These are phyloP conservation scores for Xylariaceae sp. DNA, from an alignment of 2,329 filamentous ascomycete genomes.

Conservation along the genomic window DNA sequence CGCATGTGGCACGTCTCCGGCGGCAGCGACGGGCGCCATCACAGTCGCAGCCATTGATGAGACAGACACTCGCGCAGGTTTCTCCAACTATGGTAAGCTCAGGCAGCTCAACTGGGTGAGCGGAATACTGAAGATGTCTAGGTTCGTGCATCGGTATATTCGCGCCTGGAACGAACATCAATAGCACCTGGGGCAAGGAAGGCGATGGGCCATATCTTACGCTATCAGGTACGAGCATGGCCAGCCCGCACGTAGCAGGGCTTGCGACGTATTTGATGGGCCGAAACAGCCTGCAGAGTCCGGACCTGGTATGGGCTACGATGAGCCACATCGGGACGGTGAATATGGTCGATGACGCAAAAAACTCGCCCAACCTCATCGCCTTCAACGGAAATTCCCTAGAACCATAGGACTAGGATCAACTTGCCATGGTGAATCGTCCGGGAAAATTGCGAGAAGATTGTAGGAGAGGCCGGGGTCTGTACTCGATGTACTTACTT, in stretches of 20 bases:
- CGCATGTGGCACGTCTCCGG: slow-evolving; percentile 20
- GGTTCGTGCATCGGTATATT: slow-evolving; percentile 25
- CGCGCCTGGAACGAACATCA: slow-evolving; percentile 21
- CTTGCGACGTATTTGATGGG: slow-evolving; percentile 22
- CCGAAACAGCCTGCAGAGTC: slow-evolving; percentile 15
- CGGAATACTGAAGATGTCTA: slow-evolving; percentile 33
- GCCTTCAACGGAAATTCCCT: slow-evolving; percentile 23
- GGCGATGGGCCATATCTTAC: too few relatives aligned
- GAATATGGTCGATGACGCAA: slow-evolving; percentile 16
- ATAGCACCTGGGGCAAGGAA: slow-evolving; percentile 5
- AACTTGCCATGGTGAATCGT: too few relatives aligned
- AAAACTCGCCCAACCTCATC: slow-evolving; percentile 21
- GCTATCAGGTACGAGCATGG: slow-evolving; percentile 24
- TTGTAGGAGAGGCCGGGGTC: too few relatives aligned
- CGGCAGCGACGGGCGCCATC: slow-evolving; percentile 18
- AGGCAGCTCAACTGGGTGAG: too few relatives aligned
- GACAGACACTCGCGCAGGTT: slow-evolving; percentile 16
- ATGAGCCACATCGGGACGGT: slow-evolving; percentile 16
- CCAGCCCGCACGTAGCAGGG: slow-evolving; percentile 23
- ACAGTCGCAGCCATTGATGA: slow-evolving; percentile 22
- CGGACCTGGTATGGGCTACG: slow-evolving; percentile 9
- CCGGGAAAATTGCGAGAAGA: too few relatives aligned
- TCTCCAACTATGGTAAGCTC: slow-evolving; percentile 22
- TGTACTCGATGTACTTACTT: too few relatives aligned
- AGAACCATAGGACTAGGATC: slow-evolving; percentile 1